These are phyloP conservation scores for Daldinia grandis DNA, from an alignment of 495 filamentous ascomycete genomes.

Conservation along the genomic window DNA sequence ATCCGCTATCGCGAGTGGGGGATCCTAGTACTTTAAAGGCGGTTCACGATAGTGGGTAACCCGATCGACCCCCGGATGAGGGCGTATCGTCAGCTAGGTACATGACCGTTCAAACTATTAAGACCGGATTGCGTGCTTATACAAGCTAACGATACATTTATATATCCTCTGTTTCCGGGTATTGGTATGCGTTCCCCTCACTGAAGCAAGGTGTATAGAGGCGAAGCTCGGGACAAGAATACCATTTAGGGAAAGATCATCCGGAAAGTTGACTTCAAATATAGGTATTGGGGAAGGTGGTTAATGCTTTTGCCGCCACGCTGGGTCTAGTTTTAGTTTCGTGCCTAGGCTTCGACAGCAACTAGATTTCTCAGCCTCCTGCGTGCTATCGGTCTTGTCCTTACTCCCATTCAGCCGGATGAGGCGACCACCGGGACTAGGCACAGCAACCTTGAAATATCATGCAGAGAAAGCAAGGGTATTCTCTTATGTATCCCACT, in stretches of 20 bases:
- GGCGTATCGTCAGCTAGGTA: background rate
- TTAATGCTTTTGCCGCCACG: background rate
- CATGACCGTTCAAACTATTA: background rate
- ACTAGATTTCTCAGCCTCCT: background rate
- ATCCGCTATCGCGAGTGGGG: background rate
- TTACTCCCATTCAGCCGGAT: background rate
- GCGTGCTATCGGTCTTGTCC: background rate
- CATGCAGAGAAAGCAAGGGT: background rate
- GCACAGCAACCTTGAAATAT: background rate
- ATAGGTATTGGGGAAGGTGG: background rate
- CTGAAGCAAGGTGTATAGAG: background rate
- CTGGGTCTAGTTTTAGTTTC: background rate
- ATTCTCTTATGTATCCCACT: background rate
- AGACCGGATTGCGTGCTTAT: background rate
- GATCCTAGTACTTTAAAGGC: background rate
- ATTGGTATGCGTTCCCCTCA: background rate
- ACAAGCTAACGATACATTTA: background rate
- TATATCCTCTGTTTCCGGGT: background rate
- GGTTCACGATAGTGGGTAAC: background rate
- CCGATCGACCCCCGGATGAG: background rate
- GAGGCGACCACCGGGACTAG: background rate
- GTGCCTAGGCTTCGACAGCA: background rate
- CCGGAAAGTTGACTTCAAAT: background rate
- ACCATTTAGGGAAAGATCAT: background rate
- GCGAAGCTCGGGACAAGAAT: background rate